These are phyloP conservation scores for Kurtzmaniella quercitrusa DNA, from an alignment of 1,139 yeast species.

Conservation along the genomic window DNA sequence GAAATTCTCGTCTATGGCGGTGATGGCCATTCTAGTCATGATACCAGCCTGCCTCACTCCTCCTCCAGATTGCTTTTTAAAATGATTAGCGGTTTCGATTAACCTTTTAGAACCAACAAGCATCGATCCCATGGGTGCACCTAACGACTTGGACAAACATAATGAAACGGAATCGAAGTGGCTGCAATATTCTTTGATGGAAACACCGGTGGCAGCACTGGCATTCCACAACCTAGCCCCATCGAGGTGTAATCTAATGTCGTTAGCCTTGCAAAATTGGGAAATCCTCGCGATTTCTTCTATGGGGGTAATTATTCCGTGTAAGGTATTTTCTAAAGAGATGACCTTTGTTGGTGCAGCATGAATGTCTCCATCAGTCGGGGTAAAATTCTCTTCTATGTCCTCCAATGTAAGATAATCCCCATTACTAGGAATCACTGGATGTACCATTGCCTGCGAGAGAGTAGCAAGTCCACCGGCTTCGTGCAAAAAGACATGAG, in stretches of 20 bases:
- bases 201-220: conserved; percentile 64
- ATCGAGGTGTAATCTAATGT: conserved; percentile 74
- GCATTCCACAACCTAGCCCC: conserved; percentile 98
- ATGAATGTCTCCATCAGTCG: conserved; percentile 83
- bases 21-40: conserved; percentile 74
- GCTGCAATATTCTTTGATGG: conserved; percentile 68
- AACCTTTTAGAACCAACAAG: conserved; percentile 64
- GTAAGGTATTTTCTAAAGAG: conserved; percentile 83
- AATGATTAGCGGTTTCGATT: conserved; percentile 75
- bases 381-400: conserved; percentile 56
- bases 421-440: conserved; percentile 75
- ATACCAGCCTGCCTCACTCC: conserved; percentile 90
- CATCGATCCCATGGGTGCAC: conserved; percentile 93
- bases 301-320: conserved; percentile 77
- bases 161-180: conserved; percentile 85
- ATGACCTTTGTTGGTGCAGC: conserved; percentile 84
- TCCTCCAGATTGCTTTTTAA: conserved; percentile 92
- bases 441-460: conserved; percentile 89
- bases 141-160: conserved; percentile 85
- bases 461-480: conserved; percentile 89
- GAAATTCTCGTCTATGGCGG: conserved; percentile 75
- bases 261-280: conserved; percentile 62
- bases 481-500: conserved; percentile 80
- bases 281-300: conserved; percentile 76
- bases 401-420: conserved; percentile 77